Evolutionary conservation across 2,329 filamentous ascomycete genomes (phyloP), one percentile per base, ranked within the genome.

Genomic region (Diaporthe eres): DNA sequence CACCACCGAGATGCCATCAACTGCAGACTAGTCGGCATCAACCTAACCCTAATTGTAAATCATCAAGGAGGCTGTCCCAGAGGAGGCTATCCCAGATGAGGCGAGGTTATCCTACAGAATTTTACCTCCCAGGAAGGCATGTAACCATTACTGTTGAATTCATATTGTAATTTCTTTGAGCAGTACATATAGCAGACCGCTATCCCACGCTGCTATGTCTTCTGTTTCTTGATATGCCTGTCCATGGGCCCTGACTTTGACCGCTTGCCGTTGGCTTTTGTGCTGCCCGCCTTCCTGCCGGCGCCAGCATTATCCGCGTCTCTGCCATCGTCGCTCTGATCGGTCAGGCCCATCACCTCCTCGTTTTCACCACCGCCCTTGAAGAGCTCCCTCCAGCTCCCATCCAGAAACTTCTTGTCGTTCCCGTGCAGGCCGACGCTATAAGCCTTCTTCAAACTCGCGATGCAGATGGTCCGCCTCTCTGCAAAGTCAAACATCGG

Each of bases 401-500:
- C 93, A 78, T 94, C 88, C 65, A 91, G 80, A 2, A 94, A 92
- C 78, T 85, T 87, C 9, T 87, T 82, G 80, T 94, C 88, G 77
- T 93, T 87, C 0, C 94, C 94, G 79, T 93, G 88, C 34, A 95
- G 80, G 0, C 90, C 90, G 1, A 93, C 87, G 9, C 86, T 81
- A 81, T 95, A 95, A 0, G 93, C 94, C 61, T 88, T 88, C 85
- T 95, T 95, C 90, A 95, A 92, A 0, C 89, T 90, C 55, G 89
- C 84, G 1, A 95, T 84, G 79, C 94, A 95, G 3, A 90, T 84
- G 9, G 88, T 86, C 71, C 92, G 88, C 78, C 92, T 85, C 81
- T 91, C 87, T 25, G 85, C 82, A 80, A 95, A 96, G 83, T 95
- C 93, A 81, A 96, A 94, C 90, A 95, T 95, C 1, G 93, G 93